phyloP scores from a whole-genome alignment of 2,329 filamentous ascomycete species.

The Colletotrichum sp. region DNA sequence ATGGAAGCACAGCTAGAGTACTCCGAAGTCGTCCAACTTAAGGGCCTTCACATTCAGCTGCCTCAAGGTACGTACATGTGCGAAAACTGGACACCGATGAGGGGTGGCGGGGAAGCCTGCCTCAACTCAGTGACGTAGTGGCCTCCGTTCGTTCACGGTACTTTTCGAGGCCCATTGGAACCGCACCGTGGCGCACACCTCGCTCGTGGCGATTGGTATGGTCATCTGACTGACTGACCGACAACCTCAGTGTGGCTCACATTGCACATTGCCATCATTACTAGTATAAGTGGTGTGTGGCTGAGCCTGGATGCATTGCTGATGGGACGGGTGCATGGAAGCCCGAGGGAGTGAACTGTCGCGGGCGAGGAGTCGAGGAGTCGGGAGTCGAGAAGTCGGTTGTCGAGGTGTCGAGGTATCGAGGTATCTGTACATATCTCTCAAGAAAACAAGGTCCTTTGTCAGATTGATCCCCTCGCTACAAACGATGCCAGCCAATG shows the following conservation, averaged over 20 bases:
- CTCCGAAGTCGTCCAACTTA: too few relatives aligned
- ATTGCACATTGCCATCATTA: background rate
- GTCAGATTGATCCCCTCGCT: background rate
- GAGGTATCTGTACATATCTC: background rate
- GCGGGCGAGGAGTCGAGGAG: background rate
- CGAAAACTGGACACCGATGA: background rate
- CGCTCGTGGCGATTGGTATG: background rate
- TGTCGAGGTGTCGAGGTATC: background rate
- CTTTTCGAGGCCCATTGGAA: background rate
- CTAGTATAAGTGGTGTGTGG: background rate
- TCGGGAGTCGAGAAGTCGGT: background rate
- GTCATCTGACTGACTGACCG: background rate
- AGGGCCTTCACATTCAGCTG: too few relatives aligned
- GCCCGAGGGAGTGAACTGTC: background rate
- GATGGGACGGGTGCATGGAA: background rate
- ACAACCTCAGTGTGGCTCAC: background rate
- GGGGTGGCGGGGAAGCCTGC: background rate
- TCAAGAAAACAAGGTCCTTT: background rate
- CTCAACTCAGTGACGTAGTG: slow-evolving; percentile 1
- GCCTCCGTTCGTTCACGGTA: background rate
- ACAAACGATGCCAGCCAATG: background rate
- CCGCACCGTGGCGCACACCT: background rate
- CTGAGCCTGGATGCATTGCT: background rate
- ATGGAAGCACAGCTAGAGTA: background rate
- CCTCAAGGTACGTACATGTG: background rate